These are phyloP conservation scores for Stephanodiscus minutulus DNA, from an alignment of 108 stramenopile species.

Conservation along the genomic window DNA sequence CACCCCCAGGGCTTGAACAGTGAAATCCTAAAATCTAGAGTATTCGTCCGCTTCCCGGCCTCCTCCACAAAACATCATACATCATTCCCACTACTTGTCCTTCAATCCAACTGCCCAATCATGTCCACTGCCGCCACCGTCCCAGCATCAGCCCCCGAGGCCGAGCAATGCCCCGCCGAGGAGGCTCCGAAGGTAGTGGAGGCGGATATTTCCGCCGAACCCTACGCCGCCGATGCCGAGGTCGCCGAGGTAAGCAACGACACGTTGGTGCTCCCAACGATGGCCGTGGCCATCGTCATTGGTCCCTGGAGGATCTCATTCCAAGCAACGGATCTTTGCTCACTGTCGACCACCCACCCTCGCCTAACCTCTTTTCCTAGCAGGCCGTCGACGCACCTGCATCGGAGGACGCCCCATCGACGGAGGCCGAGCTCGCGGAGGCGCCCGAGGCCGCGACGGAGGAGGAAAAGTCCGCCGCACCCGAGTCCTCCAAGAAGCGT, in stretches of 20 bases:
- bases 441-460: not conserved
- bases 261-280: not conserved
- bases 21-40: no score
- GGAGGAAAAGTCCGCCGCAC: constrained; percentile 14
- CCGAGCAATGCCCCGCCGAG: not conserved
- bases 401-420: constrained; percentile 7
- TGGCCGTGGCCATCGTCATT: not conserved
- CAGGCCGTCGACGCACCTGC: not conserved
- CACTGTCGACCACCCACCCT: not conserved
- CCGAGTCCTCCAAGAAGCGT: constrained; percentile 1
- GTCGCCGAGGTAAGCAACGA: not conserved
- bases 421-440: constrained; percentile 14
- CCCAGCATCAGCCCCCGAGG: not conserved
- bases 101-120: not conserved
- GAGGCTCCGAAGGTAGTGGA: not conserved
- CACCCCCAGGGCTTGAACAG: no score
- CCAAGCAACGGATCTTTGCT: not conserved
- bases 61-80: no score
- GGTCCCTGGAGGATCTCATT: not conserved
- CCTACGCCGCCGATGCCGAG: not conserved
- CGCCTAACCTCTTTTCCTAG: not conserved
- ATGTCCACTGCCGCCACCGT: not conserved
- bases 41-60: no score
- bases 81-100: not conserved
- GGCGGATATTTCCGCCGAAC: not conserved